Base-by-base conservation (phyloP, 192 early-diverging fungal genomes). In the Backusella australiensis region DNA sequence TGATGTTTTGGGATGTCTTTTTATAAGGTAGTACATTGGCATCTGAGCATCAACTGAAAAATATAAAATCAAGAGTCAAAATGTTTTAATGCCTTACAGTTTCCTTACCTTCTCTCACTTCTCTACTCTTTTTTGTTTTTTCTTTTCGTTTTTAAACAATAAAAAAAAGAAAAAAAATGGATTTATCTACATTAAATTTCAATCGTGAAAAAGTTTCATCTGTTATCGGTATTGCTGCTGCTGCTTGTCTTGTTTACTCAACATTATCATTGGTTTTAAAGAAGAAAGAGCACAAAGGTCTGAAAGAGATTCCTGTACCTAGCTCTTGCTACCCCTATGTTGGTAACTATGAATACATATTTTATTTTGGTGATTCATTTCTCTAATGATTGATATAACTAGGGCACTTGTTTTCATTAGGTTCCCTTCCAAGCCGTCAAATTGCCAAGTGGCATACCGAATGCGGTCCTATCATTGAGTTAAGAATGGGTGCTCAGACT, bases 401-500 rank as follows among this genome's bases (percentile, higher is more conserved):
- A 56, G 72, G 72, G 0, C 72, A 73, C 63, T 12, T 59, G 5
- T 73, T 73, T 23, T 26, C 53, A 1, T 19, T 73, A 3, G 72
- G 72, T 3, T 1, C 15, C 15, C 34, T 73, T n/a, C 72, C 72
- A 19, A 26, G 12, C 8, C 26, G 35, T 7, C 21, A 35, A 56
- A 59, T 73, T 23, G 52, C 26, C 29, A 49, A 71, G 49, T 71
- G 70, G 70, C 70, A 71, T 46, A 32, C 41, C 0, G 23, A 71
- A 14, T 49, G 15, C 8, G 70, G 70, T 11, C 70, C 70, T 14
- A 71, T 71, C 1, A 49, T 71, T 23, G n/a, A 71, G 26, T 32
- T 49, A 46, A n/a, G 17, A 29, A 14, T 71, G n/a, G 70, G 70
- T 17, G 38, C 29, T 23, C 41, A 71, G 32, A 49, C 44, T 26